These are phyloP conservation scores for Phytophthora agathidicida DNA, from an alignment of 352 stramenopile species.

Conservation along the genomic window DNA sequence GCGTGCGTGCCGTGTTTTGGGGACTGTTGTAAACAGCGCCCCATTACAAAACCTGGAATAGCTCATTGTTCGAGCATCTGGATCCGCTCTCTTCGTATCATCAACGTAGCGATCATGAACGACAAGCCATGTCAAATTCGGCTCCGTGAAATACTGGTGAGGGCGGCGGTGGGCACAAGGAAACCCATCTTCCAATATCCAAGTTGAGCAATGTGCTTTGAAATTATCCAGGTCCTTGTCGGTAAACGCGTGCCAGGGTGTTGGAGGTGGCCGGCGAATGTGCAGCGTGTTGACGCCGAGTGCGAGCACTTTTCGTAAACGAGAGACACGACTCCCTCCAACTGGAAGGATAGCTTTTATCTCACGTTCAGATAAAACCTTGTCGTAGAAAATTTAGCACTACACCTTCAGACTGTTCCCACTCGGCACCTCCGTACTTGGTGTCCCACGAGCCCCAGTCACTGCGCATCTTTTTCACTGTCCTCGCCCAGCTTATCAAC, in stretches of 20 bases:
- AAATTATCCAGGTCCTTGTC: neutral
- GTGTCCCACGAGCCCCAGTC: slow-evolving; percentile 8
- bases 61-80: neutral
- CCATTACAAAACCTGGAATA: too few species aligned
- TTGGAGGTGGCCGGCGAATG: neutral
- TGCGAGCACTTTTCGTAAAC: neutral
- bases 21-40: too few species aligned
- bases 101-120: slow-evolving; percentile 2
- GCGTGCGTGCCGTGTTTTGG: too few species aligned
- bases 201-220: neutral
- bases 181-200: slow-evolving; percentile 7
- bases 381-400: neutral
- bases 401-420: slow-evolving; percentile 2
- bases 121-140: slow-evolving; percentile 4
- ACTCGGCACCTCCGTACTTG: neutral
- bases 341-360: neutral
- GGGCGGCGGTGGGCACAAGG: slow-evolving; percentile 6
- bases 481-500: slow-evolving; percentile 1
- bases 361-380: neutral
- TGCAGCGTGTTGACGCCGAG: neutral
- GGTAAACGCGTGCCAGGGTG: neutral
- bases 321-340: neutral
- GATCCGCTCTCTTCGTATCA: neutral
- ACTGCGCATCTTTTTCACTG: neutral
- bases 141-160: slow-evolving; percentile 17